Evolutionary conservation across 768 basidiomycete species (phyloP).

Genomic region (Panus rudis): DNA sequence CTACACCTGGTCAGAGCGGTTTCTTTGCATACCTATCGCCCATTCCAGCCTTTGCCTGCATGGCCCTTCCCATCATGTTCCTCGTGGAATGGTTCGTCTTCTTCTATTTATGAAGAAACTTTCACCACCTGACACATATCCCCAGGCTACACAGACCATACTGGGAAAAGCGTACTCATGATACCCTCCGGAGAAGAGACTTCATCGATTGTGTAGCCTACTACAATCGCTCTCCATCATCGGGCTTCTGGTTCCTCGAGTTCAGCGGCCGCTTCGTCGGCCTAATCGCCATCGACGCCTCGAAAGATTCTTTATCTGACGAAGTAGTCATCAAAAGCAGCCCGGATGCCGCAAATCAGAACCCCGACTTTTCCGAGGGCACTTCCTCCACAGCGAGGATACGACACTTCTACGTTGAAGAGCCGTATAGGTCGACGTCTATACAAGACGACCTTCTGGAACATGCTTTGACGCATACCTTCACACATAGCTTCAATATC

Average conservation of each 20-base stretch:
- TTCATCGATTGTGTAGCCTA: conserved; percentile 43
- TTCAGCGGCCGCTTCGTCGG: conserved; percentile 54
- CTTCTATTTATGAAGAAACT: too few relatives aligned
- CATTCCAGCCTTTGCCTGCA: conserved; percentile 59
- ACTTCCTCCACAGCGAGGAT: conserved; percentile 52
- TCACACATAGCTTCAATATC: conserved; percentile 36
- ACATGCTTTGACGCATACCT: conserved; percentile 54
- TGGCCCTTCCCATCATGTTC: conserved; percentile 59
- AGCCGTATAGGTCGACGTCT: conserved; percentile 45
- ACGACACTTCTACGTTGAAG: conserved; percentile 71
- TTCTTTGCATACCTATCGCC: conserved; percentile 47
- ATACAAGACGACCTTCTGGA: conserved; percentile 62
- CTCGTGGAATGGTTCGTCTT: conserved; percentile 58
- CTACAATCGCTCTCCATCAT: conserved; percentile 55
- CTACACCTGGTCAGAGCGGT: conserved; percentile 36
- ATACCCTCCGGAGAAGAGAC: conserved; percentile 50
- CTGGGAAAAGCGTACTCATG: conserved; percentile 50
- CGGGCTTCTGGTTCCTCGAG: conserved; percentile 68
- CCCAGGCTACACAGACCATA: conserved; percentile 64
- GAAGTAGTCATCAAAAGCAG: conserved; percentile 13
- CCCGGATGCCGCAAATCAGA: conserved; percentile 11
- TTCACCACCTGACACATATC: neutral
- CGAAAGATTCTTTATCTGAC: conserved; percentile 30
- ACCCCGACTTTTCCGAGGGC: conserved; percentile 20
- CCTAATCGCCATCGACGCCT: conserved; percentile 64